Evolutionary conservation across 495 filamentous ascomycete species (phyloP), one percentile per base, ranked within the genome.

Genomic region (Tuber borchii): DNA sequence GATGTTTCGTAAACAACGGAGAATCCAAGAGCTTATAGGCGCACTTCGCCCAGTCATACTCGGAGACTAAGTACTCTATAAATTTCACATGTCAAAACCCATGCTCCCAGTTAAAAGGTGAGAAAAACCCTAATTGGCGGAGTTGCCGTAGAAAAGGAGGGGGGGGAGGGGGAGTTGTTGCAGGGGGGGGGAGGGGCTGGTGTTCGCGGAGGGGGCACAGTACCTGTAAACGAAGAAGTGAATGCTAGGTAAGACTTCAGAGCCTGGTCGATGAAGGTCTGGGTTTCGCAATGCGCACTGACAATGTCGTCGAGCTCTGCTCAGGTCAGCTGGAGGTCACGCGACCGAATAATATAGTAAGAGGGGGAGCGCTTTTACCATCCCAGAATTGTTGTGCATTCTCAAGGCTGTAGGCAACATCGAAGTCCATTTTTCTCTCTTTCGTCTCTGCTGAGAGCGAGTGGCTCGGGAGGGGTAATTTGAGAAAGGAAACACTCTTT

Each of bases 331-430:
- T 40, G n/a, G 42, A 71, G 45, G 74, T 71, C 45, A 43, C 43
- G 7, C 44, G 26, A 56, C 12, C 42, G 70, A 68, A 22, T 51
- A 26, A 43, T 69, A 45, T 69, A 39, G 71, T 44, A 68, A 68
- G 10, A 73, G 77, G 75, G 71, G 43, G 71, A 43, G 12, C 56
- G 10, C 56, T 86, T 90, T 83, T 82, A 97, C 95, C 92, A 85
- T 90, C 86, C 95, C 95, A 97, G 86, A 97, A 95, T 85, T 97
- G 92, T 83, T 94, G 88, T 86, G 95, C 93, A 85, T 89, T 91
- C 84, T 97, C 93, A 83, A 92, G 86, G 80, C 86, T 86, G 83
- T 88, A 90, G 80, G 87, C 88, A 79, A 88, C 88, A 84, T 93
- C 91, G 78, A 88, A 86, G 77, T 91, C 91, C 79, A 80, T 80